Conservation (phyloP, 2,329 filamentous ascomycete species). For the Pseudogymnoascus sp. region DNA sequence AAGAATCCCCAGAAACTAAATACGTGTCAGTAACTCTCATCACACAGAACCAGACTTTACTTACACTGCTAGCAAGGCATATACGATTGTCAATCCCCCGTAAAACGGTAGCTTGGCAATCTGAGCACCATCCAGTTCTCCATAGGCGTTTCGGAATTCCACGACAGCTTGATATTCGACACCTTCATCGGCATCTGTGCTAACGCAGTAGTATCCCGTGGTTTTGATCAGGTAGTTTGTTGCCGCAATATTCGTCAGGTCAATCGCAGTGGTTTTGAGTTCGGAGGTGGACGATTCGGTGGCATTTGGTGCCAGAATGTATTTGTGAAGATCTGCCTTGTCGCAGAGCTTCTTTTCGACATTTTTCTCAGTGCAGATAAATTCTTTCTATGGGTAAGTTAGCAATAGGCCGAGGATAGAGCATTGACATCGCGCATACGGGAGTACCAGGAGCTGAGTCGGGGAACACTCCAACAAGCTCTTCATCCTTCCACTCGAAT, state of each 20-base stretch:
- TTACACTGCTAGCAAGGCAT: conserved; percentile 72
- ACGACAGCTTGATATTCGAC: conserved; percentile 69
- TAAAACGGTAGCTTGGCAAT: conserved; percentile 98
- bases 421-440: not conserved
- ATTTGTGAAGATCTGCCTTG: conserved; percentile 70
- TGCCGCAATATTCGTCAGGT: conserved; percentile 66
- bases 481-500: conserved; percentile 88
- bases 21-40: conserved; percentile 12
- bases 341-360: conserved; percentile 68
- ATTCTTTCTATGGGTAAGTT: conserved; percentile 44
- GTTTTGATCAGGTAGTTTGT: conserved; percentile 80
- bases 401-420: conserved; percentile 23
- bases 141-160: conserved; percentile 92
- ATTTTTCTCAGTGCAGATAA: conserved; percentile 69
- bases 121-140: conserved; percentile 88
- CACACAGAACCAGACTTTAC: conserved; percentile 25
- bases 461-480: conserved; percentile 64
- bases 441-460: conserved; percentile 32
- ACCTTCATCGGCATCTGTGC: conserved; percentile 60
- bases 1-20: conserved; percentile 81
- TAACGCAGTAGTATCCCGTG: conserved; percentile 94
- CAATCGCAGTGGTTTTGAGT: conserved; percentile 73
- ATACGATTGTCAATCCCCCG: conserved; percentile 86
- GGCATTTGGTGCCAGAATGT: conserved; percentile 72
- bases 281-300: conserved; percentile 61